Percentiles rank a stretch among this genome's conserved stretches.
These are phyloP conservation scores for Zasmidium angulare DNA, from an alignment of 2,329 filamentous ascomycete genomes.

Conservation along the genomic window DNA sequence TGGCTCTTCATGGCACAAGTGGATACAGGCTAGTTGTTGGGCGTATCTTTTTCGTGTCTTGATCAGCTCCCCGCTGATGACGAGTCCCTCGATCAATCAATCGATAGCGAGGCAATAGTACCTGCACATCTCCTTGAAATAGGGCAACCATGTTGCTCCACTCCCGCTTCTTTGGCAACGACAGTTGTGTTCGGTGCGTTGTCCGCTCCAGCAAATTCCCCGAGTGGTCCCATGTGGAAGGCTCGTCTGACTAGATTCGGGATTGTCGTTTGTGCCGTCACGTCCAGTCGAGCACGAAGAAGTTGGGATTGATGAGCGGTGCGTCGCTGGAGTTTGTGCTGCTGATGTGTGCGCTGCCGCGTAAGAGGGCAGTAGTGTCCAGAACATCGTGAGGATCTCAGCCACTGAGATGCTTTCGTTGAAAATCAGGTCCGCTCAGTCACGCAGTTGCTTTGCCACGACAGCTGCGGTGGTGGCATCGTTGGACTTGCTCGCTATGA, in stretches of 20 bases:
- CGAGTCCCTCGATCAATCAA: not conserved
- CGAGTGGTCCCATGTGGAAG: slow-evolving; percentile 14
- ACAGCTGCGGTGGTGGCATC: slow-evolving; percentile 14
- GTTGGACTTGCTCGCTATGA: slow-evolving; percentile 37
- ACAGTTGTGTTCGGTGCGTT: slow-evolving; percentile 20
- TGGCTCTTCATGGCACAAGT: slow-evolving; percentile 28
- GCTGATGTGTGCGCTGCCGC: slow-evolving; percentile 29
- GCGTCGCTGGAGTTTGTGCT: slow-evolving; percentile 19
- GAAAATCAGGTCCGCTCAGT: slow-evolving; percentile 12
- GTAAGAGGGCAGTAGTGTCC: slow-evolving; percentile 26
- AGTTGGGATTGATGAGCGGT: slow-evolving; percentile 32
- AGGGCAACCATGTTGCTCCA: slow-evolving; percentile 14
- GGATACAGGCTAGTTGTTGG: slow-evolving; percentile 19
- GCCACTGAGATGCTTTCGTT: slow-evolving; percentile 7
- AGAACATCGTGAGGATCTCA: slow-evolving; percentile 7
- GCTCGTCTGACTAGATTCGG: slow-evolving; percentile 24
- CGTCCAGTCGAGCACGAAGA: slow-evolving; percentile 29
- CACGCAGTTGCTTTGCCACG: slow-evolving; percentile 2
- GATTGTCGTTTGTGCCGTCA: slow-evolving; percentile 21
- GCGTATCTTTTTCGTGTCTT: slow-evolving; percentile 2
- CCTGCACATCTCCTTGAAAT: slow-evolving; percentile 5
- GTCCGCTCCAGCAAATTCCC: slow-evolving; percentile 32
- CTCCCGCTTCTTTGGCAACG: slow-evolving; percentile 3
- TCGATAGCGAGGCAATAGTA: slow-evolving; percentile 20
- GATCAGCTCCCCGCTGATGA: not conserved